These are phyloP conservation scores for Schwanniomyces polymorphus DNA, from an alignment of 805 yeast species.

Conservation along the genomic window DNA sequence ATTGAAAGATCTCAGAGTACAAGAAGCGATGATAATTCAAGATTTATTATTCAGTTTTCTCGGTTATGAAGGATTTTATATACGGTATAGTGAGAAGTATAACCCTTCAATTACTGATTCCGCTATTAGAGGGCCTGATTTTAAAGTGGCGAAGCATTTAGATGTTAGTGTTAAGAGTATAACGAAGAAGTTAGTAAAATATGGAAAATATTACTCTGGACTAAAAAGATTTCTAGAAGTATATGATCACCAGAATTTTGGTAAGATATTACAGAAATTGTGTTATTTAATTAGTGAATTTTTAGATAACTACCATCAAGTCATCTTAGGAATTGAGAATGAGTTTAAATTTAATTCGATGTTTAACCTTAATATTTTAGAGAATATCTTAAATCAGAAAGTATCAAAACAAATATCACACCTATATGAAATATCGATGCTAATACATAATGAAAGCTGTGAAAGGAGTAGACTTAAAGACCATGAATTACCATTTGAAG, in stretches of 20 bases:
- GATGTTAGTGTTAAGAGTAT: slow-evolving; percentile 74
- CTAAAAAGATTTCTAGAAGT: slow-evolving; percentile 59
- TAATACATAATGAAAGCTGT: slow-evolving; percentile 50
- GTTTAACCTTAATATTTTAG: slow-evolving; percentile 62
- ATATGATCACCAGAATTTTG: slow-evolving; percentile 57
- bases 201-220: slow-evolving; percentile 64
- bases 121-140: slow-evolving; percentile 70
- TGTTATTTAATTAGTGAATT: slow-evolving; percentile 53
- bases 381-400: slow-evolving; percentile 30
- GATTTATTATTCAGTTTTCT: slow-evolving; percentile 69
- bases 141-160: slow-evolving; percentile 65
- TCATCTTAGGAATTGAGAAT: slow-evolving; percentile 49
- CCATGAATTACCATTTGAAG: slow-evolving; percentile 22
- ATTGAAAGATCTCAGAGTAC: slow-evolving; percentile 50
- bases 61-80: slow-evolving; percentile 77
- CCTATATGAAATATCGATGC: slow-evolving; percentile 55
- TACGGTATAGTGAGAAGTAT: slow-evolving; percentile 64
- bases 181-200: slow-evolving; percentile 55
- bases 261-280: slow-evolving; percentile 72
- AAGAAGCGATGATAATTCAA: slow-evolving; percentile 69
- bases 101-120: slow-evolving; percentile 43
- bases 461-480: slow-evolving; percentile 21
- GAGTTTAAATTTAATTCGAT: slow-evolving; percentile 47
- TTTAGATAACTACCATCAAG: slow-evolving; percentile 22
- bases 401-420: slow-evolving; percentile 43